Evolutionary conservation across 306 rosid species (phyloP).

Genomic region (Echinosophora koreensis): DNA sequence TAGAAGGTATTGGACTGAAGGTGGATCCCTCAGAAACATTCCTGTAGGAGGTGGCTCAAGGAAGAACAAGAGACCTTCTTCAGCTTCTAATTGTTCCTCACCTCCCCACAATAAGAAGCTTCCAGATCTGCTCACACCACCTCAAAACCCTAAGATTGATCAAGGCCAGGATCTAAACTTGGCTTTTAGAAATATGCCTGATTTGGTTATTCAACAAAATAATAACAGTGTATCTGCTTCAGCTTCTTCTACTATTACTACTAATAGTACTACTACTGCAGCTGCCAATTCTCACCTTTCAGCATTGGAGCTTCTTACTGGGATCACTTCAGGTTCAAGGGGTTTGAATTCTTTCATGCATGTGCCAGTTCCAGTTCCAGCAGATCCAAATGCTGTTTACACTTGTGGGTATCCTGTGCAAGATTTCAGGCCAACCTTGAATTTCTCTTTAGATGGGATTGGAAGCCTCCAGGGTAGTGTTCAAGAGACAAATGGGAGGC

Average conservation of each 20-base stretch:
- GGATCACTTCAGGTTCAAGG: constrained; percentile 59
- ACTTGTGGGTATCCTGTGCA: constrained; percentile 58
- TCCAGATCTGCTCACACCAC: constrained; percentile 55
- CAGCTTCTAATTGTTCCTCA: constrained; percentile 31
- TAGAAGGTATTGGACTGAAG: constrained; percentile 93
- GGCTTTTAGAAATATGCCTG: constrained; percentile 49
- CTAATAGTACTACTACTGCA: constrained; percentile 11
- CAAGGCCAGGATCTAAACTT: constrained; percentile 74
- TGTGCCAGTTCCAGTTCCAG: constrained; percentile 39
- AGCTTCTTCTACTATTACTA: constrained; percentile 23
- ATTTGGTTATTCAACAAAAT: constrained; percentile 48
- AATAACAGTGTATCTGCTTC: constrained; percentile 39
- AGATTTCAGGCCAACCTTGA: constrained; percentile 70
- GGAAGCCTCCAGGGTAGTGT: constrained; percentile 46
- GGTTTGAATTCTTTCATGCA: constrained; percentile 70
- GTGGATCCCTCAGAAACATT: constrained; percentile 84
- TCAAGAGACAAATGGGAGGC: constrained; percentile 50
- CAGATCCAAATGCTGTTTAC: constrained; percentile 54
- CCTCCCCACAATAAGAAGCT: constrained; percentile 46
- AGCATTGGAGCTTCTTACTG: constrained; percentile 75
- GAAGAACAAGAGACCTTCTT: constrained; percentile 73
- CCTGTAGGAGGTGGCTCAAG: constrained; percentile 92
- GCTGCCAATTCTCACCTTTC: constrained; percentile 59
- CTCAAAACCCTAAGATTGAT: constrained; percentile 53
- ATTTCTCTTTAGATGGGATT: constrained; percentile 73